These are phyloP conservation scores for Trametes sanguinea DNA, from an alignment of 768 basidiomycete genomes.

Conservation along the genomic window DNA sequence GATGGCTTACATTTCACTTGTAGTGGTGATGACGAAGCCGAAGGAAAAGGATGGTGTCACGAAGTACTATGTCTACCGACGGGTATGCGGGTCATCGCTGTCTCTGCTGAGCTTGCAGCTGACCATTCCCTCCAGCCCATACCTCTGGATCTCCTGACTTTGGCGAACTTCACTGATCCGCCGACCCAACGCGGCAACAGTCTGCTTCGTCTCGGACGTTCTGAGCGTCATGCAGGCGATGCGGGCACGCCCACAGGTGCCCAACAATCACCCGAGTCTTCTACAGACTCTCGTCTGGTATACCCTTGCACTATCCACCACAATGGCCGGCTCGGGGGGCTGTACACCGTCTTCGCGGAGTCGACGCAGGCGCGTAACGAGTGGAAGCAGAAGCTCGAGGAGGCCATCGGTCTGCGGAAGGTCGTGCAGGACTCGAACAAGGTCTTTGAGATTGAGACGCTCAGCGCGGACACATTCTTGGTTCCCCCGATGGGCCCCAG, in stretches of 20 bases:
- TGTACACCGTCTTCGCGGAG: conserved; percentile 88
- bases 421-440: conserved; percentile 93
- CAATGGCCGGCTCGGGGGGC: conserved; percentile 83
- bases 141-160: conserved; percentile 85
- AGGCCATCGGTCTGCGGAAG: conserved; percentile 81
- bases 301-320: conserved; percentile 90
- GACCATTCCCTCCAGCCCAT: conserved; percentile 62
- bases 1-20: conserved; percentile 17
- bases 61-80: conserved; percentile 78
- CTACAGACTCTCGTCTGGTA: conserved; percentile 70
- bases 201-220: conserved; percentile 63
- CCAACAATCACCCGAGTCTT: conserved; percentile 40
- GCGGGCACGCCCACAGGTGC: conserved; percentile 31
- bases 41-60: conserved; percentile 75
- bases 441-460: conserved; percentile 89
- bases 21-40: conserved; percentile 88
- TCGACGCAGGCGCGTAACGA: conserved; percentile 70
- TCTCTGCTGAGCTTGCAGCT: neutral
- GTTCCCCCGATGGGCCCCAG: conserved; percentile 64
- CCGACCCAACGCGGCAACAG: conserved; percentile 76
- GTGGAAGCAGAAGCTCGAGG: conserved; percentile 89
- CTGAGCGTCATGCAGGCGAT: conserved; percentile 32
- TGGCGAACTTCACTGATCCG: conserved; percentile 81
- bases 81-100: conserved; percentile 44
- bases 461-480: conserved; percentile 87